These are phyloP conservation scores for Haplographium delicatum DNA, from an alignment of 495 filamentous ascomycete species.

Conservation along the genomic window DNA sequence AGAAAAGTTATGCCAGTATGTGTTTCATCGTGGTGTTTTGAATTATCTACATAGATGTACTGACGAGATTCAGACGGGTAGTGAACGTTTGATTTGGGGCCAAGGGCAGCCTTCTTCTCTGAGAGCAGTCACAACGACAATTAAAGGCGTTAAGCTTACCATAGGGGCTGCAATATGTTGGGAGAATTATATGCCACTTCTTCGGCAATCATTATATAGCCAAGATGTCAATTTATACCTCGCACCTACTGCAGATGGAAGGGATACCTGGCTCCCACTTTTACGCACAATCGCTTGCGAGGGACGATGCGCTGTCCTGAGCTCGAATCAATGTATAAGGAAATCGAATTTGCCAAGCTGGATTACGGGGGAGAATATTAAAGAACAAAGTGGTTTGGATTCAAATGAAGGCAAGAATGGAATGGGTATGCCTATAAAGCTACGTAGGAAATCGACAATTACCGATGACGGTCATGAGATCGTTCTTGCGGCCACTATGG, in stretches of 20 bases:
- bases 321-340: constrained; percentile 73
- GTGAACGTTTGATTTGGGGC: constrained; percentile 83
- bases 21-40: constrained; percentile 2
- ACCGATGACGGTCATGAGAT: constrained; percentile 37
- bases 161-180: constrained; percentile 89
- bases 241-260: constrained; percentile 82
- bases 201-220: constrained; percentile 72
- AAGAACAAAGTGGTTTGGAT: not conserved
- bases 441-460: constrained; percentile 13
- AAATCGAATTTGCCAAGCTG: constrained; percentile 23
- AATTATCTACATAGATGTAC: not conserved
- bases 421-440: not conserved
- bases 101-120: constrained; percentile 79
- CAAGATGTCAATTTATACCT: constrained; percentile 94
- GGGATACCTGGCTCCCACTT: constrained; percentile 77
- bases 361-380: constrained; percentile 14
- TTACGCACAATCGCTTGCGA: constrained; percentile 79
- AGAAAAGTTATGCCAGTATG: constrained; percentile 86
- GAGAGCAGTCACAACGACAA: constrained; percentile 72
- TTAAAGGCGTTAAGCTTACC: constrained; percentile 70
- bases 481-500: constrained; percentile 24
- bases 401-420: not conserved
- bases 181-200: constrained; percentile 95
- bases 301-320: constrained; percentile 80
- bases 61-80: constrained; percentile 49